phyloP scores from a whole-genome alignment of 2,329 filamentous ascomycete genomes.

The Coniochaeta hoffmannii region DNA sequence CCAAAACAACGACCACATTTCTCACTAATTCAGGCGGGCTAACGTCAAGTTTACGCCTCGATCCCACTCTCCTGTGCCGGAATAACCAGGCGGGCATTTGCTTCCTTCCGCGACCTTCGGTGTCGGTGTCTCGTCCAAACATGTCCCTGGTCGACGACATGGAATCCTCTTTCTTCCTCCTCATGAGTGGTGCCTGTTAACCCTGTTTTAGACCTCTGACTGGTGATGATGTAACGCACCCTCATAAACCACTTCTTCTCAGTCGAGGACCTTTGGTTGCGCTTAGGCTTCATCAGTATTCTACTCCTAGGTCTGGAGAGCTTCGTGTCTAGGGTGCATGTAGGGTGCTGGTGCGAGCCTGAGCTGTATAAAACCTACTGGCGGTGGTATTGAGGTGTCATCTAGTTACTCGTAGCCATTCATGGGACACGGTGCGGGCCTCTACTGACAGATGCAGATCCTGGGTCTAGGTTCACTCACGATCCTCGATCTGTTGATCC shows the following conservation, averaged over 20 bases:
- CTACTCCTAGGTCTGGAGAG: not conserved
- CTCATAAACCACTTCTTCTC: not conserved
- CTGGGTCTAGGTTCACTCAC: not conserved
- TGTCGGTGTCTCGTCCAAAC: not conserved
- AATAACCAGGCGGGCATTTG: too few species aligned
- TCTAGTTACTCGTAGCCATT: not conserved
- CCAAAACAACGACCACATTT: not conserved
- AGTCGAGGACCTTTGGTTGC: not conserved
- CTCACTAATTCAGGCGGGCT: not conserved
- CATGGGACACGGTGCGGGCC: not conserved
- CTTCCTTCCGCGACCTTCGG: not conserved
- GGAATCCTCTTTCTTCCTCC: not conserved
- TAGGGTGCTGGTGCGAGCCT: not conserved
- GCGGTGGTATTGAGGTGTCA: not conserved
- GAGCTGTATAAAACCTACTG: not conserved
- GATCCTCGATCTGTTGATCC: not conserved
- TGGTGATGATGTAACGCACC: not conserved
- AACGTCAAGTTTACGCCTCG: not conserved
- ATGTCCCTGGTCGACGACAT: not conserved
- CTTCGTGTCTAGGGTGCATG: not conserved
- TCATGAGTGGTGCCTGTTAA: not conserved
- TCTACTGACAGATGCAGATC: not conserved
- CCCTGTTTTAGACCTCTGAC: too few species aligned
- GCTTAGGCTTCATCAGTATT: not conserved
- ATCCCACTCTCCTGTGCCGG: not conserved